Evolutionary conservation across 176 grass and related monocot species (phyloP).

Genomic region (Avena atlantica): DNA sequence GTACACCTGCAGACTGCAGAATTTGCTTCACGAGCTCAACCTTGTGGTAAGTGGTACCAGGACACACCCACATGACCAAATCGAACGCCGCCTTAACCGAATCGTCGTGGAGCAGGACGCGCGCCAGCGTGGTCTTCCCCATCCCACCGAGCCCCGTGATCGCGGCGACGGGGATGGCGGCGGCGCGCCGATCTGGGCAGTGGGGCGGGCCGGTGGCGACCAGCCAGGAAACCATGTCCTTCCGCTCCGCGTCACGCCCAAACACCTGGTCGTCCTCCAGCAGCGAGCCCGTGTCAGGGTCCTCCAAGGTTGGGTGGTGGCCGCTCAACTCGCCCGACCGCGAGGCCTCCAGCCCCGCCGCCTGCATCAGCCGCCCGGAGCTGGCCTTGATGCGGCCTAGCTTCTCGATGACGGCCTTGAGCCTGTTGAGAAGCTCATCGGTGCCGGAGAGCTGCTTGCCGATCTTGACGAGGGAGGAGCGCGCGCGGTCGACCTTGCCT

Average conservation of each 20-base stretch:
- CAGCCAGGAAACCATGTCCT: conserved; percentile 43
- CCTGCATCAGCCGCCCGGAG: conserved; percentile 8
- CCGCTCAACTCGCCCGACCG: background rate
- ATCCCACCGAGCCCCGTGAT: conserved; percentile 49
- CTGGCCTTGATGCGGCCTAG: background rate
- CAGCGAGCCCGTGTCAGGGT: conserved; percentile 5
- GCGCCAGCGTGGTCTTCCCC: conserved; percentile 57
- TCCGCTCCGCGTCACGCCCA: conserved; percentile 43
- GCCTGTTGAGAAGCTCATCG: conserved; percentile 48
- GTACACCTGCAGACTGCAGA: background rate
- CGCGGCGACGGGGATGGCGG: conserved; percentile 30
- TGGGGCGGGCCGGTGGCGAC: background rate
- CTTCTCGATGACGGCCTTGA: conserved; percentile 40
- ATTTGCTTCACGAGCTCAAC: conserved; percentile 35
- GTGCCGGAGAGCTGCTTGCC: conserved; percentile 10
- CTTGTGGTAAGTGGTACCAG: background rate
- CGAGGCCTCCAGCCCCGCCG: background rate
- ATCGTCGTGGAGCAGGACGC: conserved; percentile 3
- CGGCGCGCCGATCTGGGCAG: background rate
- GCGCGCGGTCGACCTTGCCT: conserved; percentile 9
- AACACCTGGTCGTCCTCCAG: conserved; percentile 15
- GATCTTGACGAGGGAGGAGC: background rate
- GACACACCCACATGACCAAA: conserved; percentile 40
- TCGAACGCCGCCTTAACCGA: conserved; percentile 8
- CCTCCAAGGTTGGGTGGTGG: background rate